Evolutionary conservation across 257 asterid genomes (phyloP).

Genomic region (Fraxinus cuspidata): DNA sequence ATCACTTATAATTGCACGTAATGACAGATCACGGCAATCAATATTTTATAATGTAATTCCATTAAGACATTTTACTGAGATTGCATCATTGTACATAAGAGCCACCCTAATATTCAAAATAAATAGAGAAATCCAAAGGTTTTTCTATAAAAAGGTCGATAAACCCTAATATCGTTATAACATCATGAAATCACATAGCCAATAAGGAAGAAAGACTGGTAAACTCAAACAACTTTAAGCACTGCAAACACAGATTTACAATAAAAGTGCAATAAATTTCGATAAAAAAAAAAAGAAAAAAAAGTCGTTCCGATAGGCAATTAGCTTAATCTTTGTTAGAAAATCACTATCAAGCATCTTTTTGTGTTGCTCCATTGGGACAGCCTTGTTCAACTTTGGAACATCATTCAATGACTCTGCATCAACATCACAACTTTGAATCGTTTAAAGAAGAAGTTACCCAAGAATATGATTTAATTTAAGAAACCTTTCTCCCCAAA

Average conservation of each 20-base stretch:
- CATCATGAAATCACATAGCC: neutral
- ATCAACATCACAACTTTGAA: slow-evolving; percentile 40
- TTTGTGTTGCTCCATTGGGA: slow-evolving; percentile 50
- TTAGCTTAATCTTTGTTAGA: slow-evolving; percentile 40
- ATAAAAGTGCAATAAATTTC: slow-evolving; percentile 1
- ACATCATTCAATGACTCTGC: slow-evolving; percentile 44
- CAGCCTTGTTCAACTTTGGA: slow-evolving; percentile 41
- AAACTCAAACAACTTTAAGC: neutral
- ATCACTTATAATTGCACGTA: too few species aligned
- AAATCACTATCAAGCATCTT: slow-evolving; percentile 57
- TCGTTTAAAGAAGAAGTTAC: slow-evolving; percentile 44
- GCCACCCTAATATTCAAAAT: too few species aligned
- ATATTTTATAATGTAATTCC: too few species aligned
- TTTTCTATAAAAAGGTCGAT: too few species aligned
- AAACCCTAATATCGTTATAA: too few species aligned
- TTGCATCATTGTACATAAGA: too few species aligned
- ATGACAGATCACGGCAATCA: too few species aligned
- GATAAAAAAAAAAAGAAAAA: neutral
- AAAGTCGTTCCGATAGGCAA: slow-evolving; percentile 33
- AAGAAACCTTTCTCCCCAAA: slow-evolving; percentile 28
- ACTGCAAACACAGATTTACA: slow-evolving; percentile 28
- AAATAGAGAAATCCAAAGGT: too few species aligned
- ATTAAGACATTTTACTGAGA: too few species aligned
- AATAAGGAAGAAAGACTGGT: neutral
- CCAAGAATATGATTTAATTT: slow-evolving; percentile 28